A percentile compares a stretch with the other conserved stretches of the same genome.
Conservation (phyloP, 2,329 filamentous ascomycete species). For the Colletotrichum camelliae region DNA sequence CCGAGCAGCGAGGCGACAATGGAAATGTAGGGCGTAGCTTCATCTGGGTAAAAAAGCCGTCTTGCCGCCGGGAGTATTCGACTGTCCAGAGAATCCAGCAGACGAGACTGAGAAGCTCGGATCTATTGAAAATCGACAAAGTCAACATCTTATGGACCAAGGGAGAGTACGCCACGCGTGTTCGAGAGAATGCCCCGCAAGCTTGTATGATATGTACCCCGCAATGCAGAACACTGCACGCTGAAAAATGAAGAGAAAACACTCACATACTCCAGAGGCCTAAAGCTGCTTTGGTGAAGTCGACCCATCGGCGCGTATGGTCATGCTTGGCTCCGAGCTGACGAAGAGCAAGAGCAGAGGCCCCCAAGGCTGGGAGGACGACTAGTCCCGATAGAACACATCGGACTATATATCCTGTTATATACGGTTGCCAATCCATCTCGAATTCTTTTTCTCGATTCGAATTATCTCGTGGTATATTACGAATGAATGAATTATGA, state of each 20-base stretch:
- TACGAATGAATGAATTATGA: background rate
- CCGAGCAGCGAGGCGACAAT: background rate
- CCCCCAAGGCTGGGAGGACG: slow-evolving; percentile 21
- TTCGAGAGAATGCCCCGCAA: background rate
- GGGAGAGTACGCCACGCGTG: background rate
- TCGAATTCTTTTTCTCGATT: background rate
- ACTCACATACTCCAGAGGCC: slow-evolving; percentile 29
- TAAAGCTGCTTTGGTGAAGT: slow-evolving; percentile 29
- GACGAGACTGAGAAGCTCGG: background rate
- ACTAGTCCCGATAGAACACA: slow-evolving; percentile 21
- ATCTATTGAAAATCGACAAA: background rate
- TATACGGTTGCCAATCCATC: background rate
- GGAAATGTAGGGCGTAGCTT: background rate
- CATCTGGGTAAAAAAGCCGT: background rate
- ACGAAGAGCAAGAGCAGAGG: slow-evolving; percentile 28
- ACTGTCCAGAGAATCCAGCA: background rate
- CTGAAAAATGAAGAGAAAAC: background rate
- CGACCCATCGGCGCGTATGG: slow-evolving; percentile 27
- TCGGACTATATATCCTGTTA: background rate
- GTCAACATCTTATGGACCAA: background rate
- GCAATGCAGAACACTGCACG: background rate
- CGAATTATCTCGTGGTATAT: background rate
- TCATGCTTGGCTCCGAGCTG: slow-evolving; percentile 26
- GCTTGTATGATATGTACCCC: background rate
- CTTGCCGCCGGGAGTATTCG: background rate